Evolutionary conservation across 2,329 filamentous ascomycete species (phyloP).

Genomic region (Nemania serpens): DNA sequence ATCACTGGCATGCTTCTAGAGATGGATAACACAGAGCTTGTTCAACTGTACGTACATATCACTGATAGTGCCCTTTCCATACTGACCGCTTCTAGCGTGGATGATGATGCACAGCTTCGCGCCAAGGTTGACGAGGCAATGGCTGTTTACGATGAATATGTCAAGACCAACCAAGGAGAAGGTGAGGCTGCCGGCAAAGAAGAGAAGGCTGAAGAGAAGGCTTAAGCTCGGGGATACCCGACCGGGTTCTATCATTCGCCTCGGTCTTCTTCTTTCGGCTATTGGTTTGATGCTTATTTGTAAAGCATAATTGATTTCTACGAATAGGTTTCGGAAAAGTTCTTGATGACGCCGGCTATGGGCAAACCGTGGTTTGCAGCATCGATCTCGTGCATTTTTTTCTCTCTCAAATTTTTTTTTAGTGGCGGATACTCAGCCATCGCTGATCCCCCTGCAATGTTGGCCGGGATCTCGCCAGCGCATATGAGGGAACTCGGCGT

Average conservation of each 20-base stretch:
- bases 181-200: conserved; percentile 53
- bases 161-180: conserved; percentile 77
- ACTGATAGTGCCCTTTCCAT: conserved; percentile 1
- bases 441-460: conserved; percentile 21
- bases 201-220: conserved; percentile 58
- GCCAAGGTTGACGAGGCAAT: conserved; percentile 98
- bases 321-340: conserved; percentile 43
- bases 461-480: conserved; percentile 29
- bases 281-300: conserved; percentile 27
- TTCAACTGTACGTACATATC: conserved; percentile 80
- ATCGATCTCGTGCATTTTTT: conserved; percentile 42
- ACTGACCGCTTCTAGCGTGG: conserved; percentile 65
- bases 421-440: conserved; percentile 25
- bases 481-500: conserved; percentile 32
- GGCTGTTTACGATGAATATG: conserved; percentile 96
- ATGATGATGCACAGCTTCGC: conserved; percentile 85
- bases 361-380: conserved; percentile 31
- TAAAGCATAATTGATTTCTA: conserved; percentile 33
- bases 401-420: conserved; percentile 15
- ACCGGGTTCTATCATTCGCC: conserved; percentile 19
- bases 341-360: conserved; percentile 35
- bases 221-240: conserved; percentile 43
- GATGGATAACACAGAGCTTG: conserved; percentile 96
- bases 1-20: conserved; percentile 99
- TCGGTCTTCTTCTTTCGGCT: conserved; percentile 16